Conservation (phyloP, 2,329 filamentous ascomycete genomes). For the Monosporascus sp. region DNA sequence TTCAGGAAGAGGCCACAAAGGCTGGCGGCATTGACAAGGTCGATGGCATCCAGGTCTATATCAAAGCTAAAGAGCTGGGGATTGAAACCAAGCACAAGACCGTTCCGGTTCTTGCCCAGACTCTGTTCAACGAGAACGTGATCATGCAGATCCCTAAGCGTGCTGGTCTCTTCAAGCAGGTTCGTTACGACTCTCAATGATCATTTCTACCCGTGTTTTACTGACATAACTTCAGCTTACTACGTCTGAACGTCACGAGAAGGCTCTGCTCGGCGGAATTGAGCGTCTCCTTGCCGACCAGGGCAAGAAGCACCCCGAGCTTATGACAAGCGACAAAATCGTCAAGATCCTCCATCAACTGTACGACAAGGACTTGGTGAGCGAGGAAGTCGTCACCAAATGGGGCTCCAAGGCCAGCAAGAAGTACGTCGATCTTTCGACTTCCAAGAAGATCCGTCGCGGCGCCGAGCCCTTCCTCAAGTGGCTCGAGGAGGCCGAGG, state of each 20-base stretch:
- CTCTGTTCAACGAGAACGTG: conserved; percentile 88
- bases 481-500: conserved; percentile 86
- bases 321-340: conserved; percentile 62
- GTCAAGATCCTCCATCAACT: conserved; percentile 84
- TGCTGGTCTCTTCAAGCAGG: conserved; percentile 82
- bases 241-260: conserved; percentile 89
- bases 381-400: conserved; percentile 80
- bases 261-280: conserved; percentile 89
- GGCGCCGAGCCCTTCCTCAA: conserved; percentile 89
- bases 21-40: conserved; percentile 74
- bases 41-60: conserved; percentile 84
- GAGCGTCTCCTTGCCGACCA: conserved; percentile 78
- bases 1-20: conserved; percentile 66
- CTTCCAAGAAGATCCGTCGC: conserved; percentile 93
- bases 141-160: conserved; percentile 81
- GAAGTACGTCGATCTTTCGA: conserved; percentile 89
- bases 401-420: conserved; percentile 97
- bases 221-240: conserved; percentile 55
- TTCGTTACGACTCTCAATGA: conserved; percentile 32
- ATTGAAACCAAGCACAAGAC: conserved; percentile 95
- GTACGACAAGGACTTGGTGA: conserved; percentile 86
- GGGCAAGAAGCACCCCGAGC: conserved; percentile 72
- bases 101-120: conserved; percentile 85
- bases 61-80: conserved; percentile 94
- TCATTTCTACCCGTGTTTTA: neutral